Base-by-base conservation (phyloP, 441 rosid genomes). In the Pelargonium fulgidum region DNA sequence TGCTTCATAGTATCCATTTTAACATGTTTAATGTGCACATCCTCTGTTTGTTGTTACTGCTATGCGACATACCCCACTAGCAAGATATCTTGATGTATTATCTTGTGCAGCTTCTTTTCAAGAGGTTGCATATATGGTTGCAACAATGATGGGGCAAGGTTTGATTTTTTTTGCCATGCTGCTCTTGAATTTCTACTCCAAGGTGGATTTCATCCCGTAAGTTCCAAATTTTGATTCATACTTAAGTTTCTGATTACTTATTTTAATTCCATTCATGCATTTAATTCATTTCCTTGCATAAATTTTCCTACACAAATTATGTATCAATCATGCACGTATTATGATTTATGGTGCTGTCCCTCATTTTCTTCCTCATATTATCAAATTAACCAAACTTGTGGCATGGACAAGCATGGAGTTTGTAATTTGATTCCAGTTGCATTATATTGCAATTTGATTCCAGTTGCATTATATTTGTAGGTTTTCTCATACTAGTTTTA, bases 161-260 rank as follows among this genome's bases (percentile, higher is more conserved):
- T 91, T 76, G 91, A 85, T 62, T 92, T 90, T 85, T 94, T 94
- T 78, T 92, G 98, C 81, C 97, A 90, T 68, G 92, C 98, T 7
- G 98, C 99, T 70, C 91, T 94, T 56, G 99, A 94, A 76, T 94
- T 88, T 77, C 89, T 92, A 73, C 90, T 77, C 26, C 96, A 94
- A 85, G 82, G 86, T 61, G 97, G 99, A 76, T 84, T 81, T 78
- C 94, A 89, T 85, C 97, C 96, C 29, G 99, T 94, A 81, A 79
- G 93, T 73, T 72, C 63, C 64, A 45, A 62, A 45, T 39, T 33
- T 65, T 64, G 33, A 72, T 67, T 24, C 61, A 3, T 73, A 0
- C 50, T 68, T 17, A 19, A 12, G 61, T 58, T 62, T 48, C 59
- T 36, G 66, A 20, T 66, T 33, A 62, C 69, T 47, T 62, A 24